Evolutionary conservation across 148 eudicot species (phyloP).

Genomic region (Pharnaceum exiguum): DNA sequence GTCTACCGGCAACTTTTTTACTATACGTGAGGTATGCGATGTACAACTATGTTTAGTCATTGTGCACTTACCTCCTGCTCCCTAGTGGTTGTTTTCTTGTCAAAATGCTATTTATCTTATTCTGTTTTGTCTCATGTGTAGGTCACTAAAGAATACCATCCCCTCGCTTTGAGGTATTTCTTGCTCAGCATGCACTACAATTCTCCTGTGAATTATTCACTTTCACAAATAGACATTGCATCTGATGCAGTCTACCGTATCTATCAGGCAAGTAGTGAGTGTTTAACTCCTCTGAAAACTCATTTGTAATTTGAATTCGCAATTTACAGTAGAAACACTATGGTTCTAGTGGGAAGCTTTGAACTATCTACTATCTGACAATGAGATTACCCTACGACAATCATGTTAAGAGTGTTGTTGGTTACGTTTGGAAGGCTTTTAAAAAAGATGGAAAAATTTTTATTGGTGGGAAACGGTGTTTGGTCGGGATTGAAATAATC

Average conservation of each 20-base stretch:
- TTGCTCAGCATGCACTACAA: slow-evolving; percentile 86
- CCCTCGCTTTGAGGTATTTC: slow-evolving; percentile 89
- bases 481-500: too few species aligned
- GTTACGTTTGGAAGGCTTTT: too few species aligned
- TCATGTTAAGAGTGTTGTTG: too few species aligned
- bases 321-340: too few species aligned
- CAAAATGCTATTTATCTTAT: background rate
- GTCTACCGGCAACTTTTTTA: slow-evolving; percentile 97
- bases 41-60: background rate
- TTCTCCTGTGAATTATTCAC: slow-evolving; percentile 91
- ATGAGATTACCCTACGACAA: too few species aligned
- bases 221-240: slow-evolving; percentile 68
- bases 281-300: background rate
- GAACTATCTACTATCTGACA: too few species aligned
- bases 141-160: slow-evolving; percentile 88
- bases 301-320: too few species aligned
- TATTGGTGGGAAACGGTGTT: too few species aligned
- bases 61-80: background rate
- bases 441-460: too few species aligned
- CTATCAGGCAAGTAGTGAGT: slow-evolving; percentile 54
- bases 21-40: slow-evolving; percentile 77
- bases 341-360: too few species aligned
- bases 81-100: background rate
- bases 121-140: slow-evolving; percentile 20
- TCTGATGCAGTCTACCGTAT: slow-evolving; percentile 88